These are phyloP conservation scores for Mucor racemosus DNA, from an alignment of 371 early-diverging fungal species.

Conservation along the genomic window DNA sequence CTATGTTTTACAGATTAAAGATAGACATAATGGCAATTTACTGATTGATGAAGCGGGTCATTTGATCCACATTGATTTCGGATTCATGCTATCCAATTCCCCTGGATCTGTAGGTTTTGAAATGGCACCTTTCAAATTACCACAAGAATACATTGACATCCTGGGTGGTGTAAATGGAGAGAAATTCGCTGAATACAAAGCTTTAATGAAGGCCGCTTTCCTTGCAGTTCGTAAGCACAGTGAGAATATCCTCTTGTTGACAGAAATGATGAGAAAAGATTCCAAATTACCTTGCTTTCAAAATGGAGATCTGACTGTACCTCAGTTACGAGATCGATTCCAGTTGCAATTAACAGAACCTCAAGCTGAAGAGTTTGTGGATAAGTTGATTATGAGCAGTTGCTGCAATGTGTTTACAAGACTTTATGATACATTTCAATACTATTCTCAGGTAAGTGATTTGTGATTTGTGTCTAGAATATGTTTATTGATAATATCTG, in stretches of 20 bases:
- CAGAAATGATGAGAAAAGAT: constrained; percentile 92
- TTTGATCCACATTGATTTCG: constrained; percentile 98
- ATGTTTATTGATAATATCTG: too few species aligned
- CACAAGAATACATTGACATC: constrained; percentile 95
- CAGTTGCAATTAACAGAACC: constrained; percentile 84
- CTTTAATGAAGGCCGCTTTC: constrained; percentile 79
- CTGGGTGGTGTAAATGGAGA: constrained; percentile 84
- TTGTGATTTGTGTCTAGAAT: too few species aligned
- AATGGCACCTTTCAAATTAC: constrained; percentile 96
- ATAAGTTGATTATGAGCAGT: constrained; percentile 90
- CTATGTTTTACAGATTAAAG: constrained; percentile 89
- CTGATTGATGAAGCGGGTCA: constrained; percentile 86
- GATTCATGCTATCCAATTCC: constrained; percentile 97
- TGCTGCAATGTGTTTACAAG: constrained; percentile 95
- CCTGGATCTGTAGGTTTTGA: constrained; percentile 98
- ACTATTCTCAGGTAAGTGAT: constrained; percentile 85
- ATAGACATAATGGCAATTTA: constrained; percentile 97
- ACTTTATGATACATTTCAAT: constrained; percentile 99
- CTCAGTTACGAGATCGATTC: constrained; percentile 84
- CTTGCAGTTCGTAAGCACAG: constrained; percentile 81
- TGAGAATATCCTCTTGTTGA: constrained; percentile 79
- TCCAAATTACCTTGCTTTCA: constrained; percentile 93
- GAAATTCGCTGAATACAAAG: constrained; percentile 81
- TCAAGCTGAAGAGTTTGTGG: constrained; percentile 89
- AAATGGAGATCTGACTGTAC: constrained; percentile 59